Conservation (phyloP, 179 eudicot genomes). For the Silene vulgaris region DNA sequence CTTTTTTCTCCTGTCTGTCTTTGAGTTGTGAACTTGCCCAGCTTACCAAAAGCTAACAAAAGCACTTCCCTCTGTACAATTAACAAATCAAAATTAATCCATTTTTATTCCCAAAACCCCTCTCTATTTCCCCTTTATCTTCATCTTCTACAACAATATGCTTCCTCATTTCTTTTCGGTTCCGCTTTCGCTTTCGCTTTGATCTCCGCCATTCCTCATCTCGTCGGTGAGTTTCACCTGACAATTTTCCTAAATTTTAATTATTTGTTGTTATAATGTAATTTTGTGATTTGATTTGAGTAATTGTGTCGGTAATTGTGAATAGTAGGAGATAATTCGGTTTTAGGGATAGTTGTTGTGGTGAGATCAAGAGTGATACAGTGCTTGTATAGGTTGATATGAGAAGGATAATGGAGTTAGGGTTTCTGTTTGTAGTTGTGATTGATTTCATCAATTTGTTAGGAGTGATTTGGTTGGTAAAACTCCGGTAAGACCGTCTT, state of each 20-base stretch:
- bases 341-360: not conserved
- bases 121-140: too few relatives aligned
- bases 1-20: not conserved
- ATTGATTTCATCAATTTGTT: not conserved
- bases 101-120: not conserved
- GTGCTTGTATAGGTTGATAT: too few relatives aligned
- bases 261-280: not conserved
- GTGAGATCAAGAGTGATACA: not conserved
- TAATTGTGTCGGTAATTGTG: too few relatives aligned
- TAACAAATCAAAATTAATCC: not conserved
- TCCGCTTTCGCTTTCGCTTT: too few relatives aligned
- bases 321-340: too few relatives aligned
- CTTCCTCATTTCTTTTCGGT: not conserved
- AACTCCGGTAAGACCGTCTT: not conserved
- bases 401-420: not conserved
- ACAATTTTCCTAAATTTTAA: too few relatives aligned
- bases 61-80: not conserved
- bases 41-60: not conserved
- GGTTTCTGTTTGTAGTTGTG: not conserved
- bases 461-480: too few relatives aligned
- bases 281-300: not conserved
- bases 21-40: not conserved
- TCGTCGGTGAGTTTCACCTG: not conserved
- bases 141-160: not conserved
- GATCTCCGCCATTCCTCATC: conserved; percentile 4